Evolutionary conservation across 148 eudicot genomes (phyloP), one percentile per base, ranked within the genome.

Genomic region (Rhododendron molle): DNA sequence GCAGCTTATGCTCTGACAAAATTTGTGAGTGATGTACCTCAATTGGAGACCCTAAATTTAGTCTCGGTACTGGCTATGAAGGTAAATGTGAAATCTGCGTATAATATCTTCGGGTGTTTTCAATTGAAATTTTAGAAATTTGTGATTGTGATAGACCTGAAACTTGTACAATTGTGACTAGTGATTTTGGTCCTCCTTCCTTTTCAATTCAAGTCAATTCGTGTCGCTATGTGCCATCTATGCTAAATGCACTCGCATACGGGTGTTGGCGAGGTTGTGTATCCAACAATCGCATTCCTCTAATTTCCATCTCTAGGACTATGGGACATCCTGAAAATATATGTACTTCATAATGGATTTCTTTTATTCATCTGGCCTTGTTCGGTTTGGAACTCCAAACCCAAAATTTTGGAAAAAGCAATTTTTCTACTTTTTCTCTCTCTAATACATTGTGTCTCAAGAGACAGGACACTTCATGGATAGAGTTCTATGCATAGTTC

Each of bases 1-100:
- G 74, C 65, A 65, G 46, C 44, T 34, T 85, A 76, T 88, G 71
- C 90, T n/a, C 84, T 88, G 67, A 77, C 90, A 15, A 79, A 54
- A 71, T 60, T 88, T 79, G 88, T 69, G n/a, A 28, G 71, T 46
- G 86, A 88, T 69, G 54, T 85, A 54, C 88, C 90, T 69, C 83
- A 54, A 21, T 73, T 88, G 88, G 83, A 83, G 81, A 83, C 76
- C 23, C 67, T 85, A 54, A 85, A 88, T 76, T 78, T 85, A 49
- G 38, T 83, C 26, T 82, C 85, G 8, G 21, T 88, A 38, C 86
- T 78, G 82, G 58, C 78, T 20, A 62, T 83, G 65, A 50, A 85
- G 83, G 89, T 85, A 82, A 60, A 7, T 32, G 12, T 14, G 50
- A 47, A 44, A 28, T n/a, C 28, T 7, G 30, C 2, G 9, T 43